Evolutionary conservation across 2,329 filamentous ascomycete species (phyloP), one percentile per base, ranked within the genome.

Genomic region (Didymella glomerata): DNA sequence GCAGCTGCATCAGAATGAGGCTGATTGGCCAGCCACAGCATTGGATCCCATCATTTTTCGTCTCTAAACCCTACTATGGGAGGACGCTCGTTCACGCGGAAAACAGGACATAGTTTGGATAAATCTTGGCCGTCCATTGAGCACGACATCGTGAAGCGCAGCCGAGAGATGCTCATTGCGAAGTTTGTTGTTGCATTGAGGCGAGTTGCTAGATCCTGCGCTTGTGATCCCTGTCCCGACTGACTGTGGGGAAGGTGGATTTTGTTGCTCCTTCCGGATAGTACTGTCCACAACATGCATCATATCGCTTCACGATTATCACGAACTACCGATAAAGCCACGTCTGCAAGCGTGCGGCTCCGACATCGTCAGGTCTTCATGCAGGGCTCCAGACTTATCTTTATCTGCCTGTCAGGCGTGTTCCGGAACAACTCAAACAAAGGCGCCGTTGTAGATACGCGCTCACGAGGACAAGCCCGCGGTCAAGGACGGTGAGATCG

Each of bases 11-110:
- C 61, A 52, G 32, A 28, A 46, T 40, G 46, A 48, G 49, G 49
- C 58, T 64, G 62, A 71, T 70, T 69, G 68, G 68, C 60, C 61
- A 51, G 52, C 53, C 48, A 56, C 47, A 24, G 22, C 48, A 32
- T 16, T 40, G 22, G 41, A 53, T 27, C 25, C 22, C 42, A 27
- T 8, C 49, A 42, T 59, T 59, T 54, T 48, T 22, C n/a, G 20
- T 28, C 30, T 28, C 36, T 51, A 64, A 64, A 61, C 50, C 60
- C 52, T 62, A 60, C 65, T 65, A 66, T 68, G 68, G 68, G 68
- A 70, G 67, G 68, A 64, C 68, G 64, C 62, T 61, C 58, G 63
- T 41, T 40, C 30, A 49, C 61, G 64, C 61, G 66, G 68, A 70
- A 70, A 70, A 64, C 69, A 69, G 67, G 66, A 63, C 61, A 58